Base-by-base conservation (phyloP, 805 yeast genomes). In the Candida dendrica region DNA sequence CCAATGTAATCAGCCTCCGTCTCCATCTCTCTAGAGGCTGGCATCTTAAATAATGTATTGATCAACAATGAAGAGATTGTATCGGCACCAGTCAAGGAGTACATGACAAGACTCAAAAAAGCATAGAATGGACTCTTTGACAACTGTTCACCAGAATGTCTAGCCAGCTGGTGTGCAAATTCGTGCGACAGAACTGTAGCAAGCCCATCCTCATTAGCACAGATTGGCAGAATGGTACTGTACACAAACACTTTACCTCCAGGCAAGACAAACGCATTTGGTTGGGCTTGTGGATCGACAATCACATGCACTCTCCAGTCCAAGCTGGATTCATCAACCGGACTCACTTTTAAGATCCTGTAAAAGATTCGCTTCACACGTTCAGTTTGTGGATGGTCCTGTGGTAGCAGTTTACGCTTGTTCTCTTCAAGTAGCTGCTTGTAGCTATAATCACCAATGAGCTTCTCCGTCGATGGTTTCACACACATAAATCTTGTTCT, bases 161-260 rank as follows among this genome's bases (percentile, higher is more conserved):
- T 80, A 8, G 96, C 96, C 49, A 93, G 68, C 60, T 89, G 95
- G 65, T 93, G 98, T 0, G 96, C 90, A 42, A 90, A 75, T 55
- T 93, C 99, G 59, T 93, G 99, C 0, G 95, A 70, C 37, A 93
- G 66, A 3, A 93, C 96, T 0, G 98, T 89, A n/a, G 98, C 98
- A 36, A 93, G 64, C 2, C 96, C 97, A 58, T 88, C 95, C 40
- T 88, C 95, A 55, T 85, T 80, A 20, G 67, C 65, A 59, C 95
- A 82, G 26, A 93, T 76, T 1, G 85, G 84, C 37, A 93, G 58
- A 34, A 93, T 86, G 9, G 85, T 77, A 37, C 82, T 71, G 56
- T 85, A 87, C 16, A 93, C 89, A 63, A 93, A 93, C 35, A 93
- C 95, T 60, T 90, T 90, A 6, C 98, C 98, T 46, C 93, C 91